phyloP scores from a whole-genome alignment of 2,329 filamentous ascomycete species.

The Elsinoe perseae region DNA sequence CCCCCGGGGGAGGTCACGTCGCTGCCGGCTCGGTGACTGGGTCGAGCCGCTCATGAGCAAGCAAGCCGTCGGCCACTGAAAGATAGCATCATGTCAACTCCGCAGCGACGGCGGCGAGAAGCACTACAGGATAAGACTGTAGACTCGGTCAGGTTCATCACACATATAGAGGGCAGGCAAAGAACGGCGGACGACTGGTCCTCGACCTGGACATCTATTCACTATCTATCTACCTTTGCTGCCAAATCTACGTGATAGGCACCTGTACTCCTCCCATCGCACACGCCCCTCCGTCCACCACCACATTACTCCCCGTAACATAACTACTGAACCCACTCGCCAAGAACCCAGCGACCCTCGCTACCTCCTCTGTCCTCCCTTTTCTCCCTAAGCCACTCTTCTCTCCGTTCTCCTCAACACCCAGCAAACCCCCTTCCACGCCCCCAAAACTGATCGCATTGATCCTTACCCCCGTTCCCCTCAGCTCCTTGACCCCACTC shows the following conservation, averaged over 20 bases:
- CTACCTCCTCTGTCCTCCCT: slow-evolving; percentile 52
- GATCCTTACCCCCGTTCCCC: slow-evolving; percentile 52
- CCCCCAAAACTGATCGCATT: slow-evolving; percentile 46
- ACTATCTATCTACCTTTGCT: not conserved
- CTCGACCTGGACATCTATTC: too few species aligned
- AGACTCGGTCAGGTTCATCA: too few species aligned
- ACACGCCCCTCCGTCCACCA: slow-evolving; percentile 53
- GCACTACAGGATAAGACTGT: too few species aligned
- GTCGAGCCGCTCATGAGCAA: too few species aligned
- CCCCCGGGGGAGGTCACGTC: too few species aligned
- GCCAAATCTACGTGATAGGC: slow-evolving; percentile 20
- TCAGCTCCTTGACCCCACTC: slow-evolving; percentile 50
- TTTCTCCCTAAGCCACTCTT: slow-evolving; percentile 52
- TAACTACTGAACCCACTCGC: slow-evolving; percentile 57
- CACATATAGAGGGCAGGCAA: too few species aligned
- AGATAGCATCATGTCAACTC: too few species aligned
- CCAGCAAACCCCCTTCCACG: slow-evolving; percentile 31
- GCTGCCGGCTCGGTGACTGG: too few species aligned
- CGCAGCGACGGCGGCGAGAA: too few species aligned
- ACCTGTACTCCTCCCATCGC: slow-evolving; percentile 31
- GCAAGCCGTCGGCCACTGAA: too few species aligned
- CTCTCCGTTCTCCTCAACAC: not conserved
- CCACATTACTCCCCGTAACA: slow-evolving; percentile 54
- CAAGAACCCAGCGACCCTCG: slow-evolving; percentile 53
- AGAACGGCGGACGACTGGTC: too few species aligned